These are phyloP conservation scores for Phtheirospermum japonicum DNA, from an alignment of 257 asterid species.

Conservation along the genomic window DNA sequence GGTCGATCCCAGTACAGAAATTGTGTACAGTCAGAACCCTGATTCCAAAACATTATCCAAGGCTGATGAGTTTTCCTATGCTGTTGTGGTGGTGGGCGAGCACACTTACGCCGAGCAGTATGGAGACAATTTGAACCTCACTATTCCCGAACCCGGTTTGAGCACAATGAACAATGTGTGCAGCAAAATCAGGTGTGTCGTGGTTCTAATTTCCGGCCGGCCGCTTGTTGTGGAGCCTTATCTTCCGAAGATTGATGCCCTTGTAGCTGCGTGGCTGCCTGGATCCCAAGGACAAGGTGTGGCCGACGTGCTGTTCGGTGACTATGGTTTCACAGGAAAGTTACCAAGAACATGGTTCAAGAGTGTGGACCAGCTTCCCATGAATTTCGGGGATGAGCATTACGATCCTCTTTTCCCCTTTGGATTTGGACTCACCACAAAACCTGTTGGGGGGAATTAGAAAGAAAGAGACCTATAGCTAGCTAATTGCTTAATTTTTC, in stretches of 20 bases:
- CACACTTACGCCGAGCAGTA: constrained; percentile 42
- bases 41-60: constrained; percentile 17
- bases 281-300: constrained; percentile 56
- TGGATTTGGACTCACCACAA: constrained; percentile 43
- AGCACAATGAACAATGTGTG: constrained; percentile 40
- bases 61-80: constrained; percentile 33
- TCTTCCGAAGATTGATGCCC: constrained; percentile 37
- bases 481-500: background rate
- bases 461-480: too few relatives aligned
- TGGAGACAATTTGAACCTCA: constrained; percentile 45
- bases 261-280: constrained; percentile 65
- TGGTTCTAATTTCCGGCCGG: constrained; percentile 48
- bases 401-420: constrained; percentile 44
- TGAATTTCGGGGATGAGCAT: constrained; percentile 31
- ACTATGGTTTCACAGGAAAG: constrained; percentile 31
- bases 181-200: constrained; percentile 40
- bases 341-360: constrained; percentile 34
- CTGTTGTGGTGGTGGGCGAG: constrained; percentile 58
- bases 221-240: constrained; percentile 50
- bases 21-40: constrained; percentile 33
- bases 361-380: constrained; percentile 30
- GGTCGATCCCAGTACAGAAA: constrained; percentile 30
- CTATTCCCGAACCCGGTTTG: constrained; percentile 38
- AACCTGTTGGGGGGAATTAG: constrained; percentile 16
- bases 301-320: constrained; percentile 32